phyloP scores from a whole-genome alignment of 495 filamentous ascomycete genomes.

The Penicillium bialowiezense region DNA sequence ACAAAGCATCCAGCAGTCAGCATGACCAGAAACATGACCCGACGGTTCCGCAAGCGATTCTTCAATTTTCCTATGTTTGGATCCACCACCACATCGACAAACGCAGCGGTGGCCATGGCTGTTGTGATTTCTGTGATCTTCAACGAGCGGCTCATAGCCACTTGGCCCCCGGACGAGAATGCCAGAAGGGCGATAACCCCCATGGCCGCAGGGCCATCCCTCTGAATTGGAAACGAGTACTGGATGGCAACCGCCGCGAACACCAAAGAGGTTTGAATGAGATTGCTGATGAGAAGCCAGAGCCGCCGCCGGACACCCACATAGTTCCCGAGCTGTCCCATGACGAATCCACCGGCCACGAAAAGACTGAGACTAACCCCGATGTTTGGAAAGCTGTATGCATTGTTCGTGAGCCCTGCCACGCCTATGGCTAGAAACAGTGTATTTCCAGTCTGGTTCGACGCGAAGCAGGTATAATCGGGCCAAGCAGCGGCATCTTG shows the following conservation, averaged over 20 bases:
- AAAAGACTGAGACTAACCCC: conserved; percentile 53
- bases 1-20: conserved; percentile 52
- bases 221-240: conserved; percentile 28
- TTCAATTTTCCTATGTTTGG: conserved; percentile 34
- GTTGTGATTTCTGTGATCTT: conserved; percentile 61
- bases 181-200: conserved; percentile 50
- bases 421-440: conserved; percentile 53
- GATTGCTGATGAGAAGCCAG: conserved; percentile 51
- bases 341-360: conserved; percentile 48
- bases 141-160: conserved; percentile 53
- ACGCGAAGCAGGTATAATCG: conserved; percentile 62
- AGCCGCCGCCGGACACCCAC: conserved; percentile 46
- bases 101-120: conserved; percentile 66
- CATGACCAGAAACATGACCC: conserved; percentile 48
- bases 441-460: conserved; percentile 65
- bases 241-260: conserved; percentile 50
- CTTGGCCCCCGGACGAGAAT: conserved; percentile 56
- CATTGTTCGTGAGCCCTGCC: conserved; percentile 41
- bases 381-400: conserved; percentile 44
- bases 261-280: conserved; percentile 54
- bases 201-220: conserved; percentile 35
- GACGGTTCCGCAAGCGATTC: conserved; percentile 52
- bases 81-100: conserved; percentile 60
- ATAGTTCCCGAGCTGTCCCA: conserved; percentile 54
- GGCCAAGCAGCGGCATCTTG: conserved; percentile 61